A percentile compares a stretch with the other conserved stretches of the same genome.
These are phyloP conservation scores for Mortierella sp. DNA, from an alignment of 371 early-diverging fungal species.

Conservation along the genomic window DNA sequence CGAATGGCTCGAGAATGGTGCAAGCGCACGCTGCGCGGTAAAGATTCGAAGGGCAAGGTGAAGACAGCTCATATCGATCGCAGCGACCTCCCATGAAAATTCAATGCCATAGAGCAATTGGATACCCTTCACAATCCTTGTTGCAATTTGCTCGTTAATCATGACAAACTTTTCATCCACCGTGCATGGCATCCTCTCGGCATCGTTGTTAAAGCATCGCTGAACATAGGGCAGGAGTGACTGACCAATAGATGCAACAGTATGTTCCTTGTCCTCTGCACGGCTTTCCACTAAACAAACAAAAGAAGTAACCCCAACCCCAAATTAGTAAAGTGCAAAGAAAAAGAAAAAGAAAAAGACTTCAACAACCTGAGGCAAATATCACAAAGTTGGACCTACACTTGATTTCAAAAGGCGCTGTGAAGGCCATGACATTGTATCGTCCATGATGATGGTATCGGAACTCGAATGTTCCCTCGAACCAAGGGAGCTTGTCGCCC, in stretches of 20 bases:
- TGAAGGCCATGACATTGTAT: slow-evolving; percentile 84
- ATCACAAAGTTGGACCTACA: slow-evolving; percentile 46
- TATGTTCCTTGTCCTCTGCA: slow-evolving; percentile 13
- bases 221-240: slow-evolving; percentile 50
- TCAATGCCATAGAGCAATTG: slow-evolving; percentile 85
- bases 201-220: slow-evolving; percentile 55
- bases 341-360: not conserved
- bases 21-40: slow-evolving; percentile 59
- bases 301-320: not conserved
- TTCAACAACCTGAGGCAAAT: not conserved
- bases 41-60: slow-evolving; percentile 59
- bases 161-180: slow-evolving; percentile 66
- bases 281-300: slow-evolving; percentile 19
- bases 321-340: not conserved
- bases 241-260: slow-evolving; percentile 40
- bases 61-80: slow-evolving; percentile 58
- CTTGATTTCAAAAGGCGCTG: slow-evolving; percentile 81
- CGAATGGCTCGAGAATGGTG: slow-evolving; percentile 48
- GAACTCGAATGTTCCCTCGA: slow-evolving; percentile 86
- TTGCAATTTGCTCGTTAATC: slow-evolving; percentile 77
- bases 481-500: slow-evolving; percentile 82
- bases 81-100: slow-evolving; percentile 86
- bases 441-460: slow-evolving; percentile 89
- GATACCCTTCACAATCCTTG: slow-evolving; percentile 82
- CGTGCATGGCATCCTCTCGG: slow-evolving; percentile 63